A percentile compares a stretch with the other conserved stretches of the same genome.
These are phyloP conservation scores for Plectosphaerella cucumerina DNA, from an alignment of 2,329 filamentous ascomycete genomes.

Conservation along the genomic window DNA sequence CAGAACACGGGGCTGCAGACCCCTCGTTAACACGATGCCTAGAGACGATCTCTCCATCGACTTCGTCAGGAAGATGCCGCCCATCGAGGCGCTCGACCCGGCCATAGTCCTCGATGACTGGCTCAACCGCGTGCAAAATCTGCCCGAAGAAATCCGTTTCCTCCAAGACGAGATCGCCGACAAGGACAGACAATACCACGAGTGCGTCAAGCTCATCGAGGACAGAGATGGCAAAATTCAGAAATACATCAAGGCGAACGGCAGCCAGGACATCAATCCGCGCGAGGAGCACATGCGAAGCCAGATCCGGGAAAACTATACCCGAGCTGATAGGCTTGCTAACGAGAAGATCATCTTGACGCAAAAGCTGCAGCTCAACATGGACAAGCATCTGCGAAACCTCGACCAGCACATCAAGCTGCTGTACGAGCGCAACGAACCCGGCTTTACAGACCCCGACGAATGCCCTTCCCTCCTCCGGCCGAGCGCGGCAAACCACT, in stretches of 20 bases:
- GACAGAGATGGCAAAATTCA: conserved; percentile 73
- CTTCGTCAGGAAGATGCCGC: conserved; percentile 63
- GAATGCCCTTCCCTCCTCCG: conserved; percentile 61
- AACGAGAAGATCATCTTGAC: conserved; percentile 70
- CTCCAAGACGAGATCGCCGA: conserved; percentile 79
- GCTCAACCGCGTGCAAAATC: conserved; percentile 69
- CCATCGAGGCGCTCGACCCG: conserved; percentile 57
- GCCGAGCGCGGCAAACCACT: conserved; percentile 49
- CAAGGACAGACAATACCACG: conserved; percentile 69
- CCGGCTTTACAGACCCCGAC: conserved; percentile 58
- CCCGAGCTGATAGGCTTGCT: conserved; percentile 65
- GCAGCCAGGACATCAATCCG: conserved; percentile 68
- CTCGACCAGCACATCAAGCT: conserved; percentile 61
- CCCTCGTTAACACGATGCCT: conserved; percentile 60
- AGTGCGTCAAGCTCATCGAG: conserved; percentile 64
- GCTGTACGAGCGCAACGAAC: conserved; percentile 57
- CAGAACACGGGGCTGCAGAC: conserved; percentile 5
- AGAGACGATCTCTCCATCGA: conserved; percentile 71
- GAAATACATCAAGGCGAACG: conserved; percentile 75
- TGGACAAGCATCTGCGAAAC: conserved; percentile 60
- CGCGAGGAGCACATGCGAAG: conserved; percentile 68
- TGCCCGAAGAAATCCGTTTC: conserved; percentile 78
- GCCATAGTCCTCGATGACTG: conserved; percentile 75
- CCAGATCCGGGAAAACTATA: conserved; percentile 64
- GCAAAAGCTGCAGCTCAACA: conserved; percentile 55